Evolutionary conservation across 1,139 yeast species (phyloP), one percentile per base, ranked within the genome.

Genomic region (Lodderomyces parapsilosis): DNA sequence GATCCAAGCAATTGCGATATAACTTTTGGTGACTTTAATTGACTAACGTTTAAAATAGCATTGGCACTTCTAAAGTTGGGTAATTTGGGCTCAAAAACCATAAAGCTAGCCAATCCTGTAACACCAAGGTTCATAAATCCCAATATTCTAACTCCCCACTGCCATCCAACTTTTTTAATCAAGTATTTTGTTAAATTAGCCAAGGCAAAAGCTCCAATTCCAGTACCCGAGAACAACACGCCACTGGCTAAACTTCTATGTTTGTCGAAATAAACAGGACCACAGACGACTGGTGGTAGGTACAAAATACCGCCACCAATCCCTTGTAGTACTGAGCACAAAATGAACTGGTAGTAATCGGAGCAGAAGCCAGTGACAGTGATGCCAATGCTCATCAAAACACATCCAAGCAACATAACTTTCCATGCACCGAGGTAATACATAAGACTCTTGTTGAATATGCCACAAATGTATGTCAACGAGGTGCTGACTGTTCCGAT

Each of bases 51-150:
- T 10, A 27, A 27, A 27, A 27, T n/a, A 27, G 31, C 15, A n/a
- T 27, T 27, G 15, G 17, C 9, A 17, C 31, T 27, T 13, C 31
- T 27, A 17, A 27, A 27, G 13, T 27, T 27, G 9, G 31, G 31
- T 17, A 27, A 27, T 13, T n/a, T 27, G n/a, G 31, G 31, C 9
- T 27, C 31, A 27, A 27, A n/a, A 15, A 27, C 31, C 31, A 27
- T 27, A 27, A 27, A 27, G 17, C 31, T 27, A 27, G 31, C 31
- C 17, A 13, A n/a, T 5, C 31, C 31, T 9, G 31, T 27, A 9
- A 27, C 31, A 27, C 31, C 31, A 27, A 27, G 31, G 17, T 27
- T 27, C 31, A 27, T 27, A 27, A 27, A 27, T 13, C 31, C 31
- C 31, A 27, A 27, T 13, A 27, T 27, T 27, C 31, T 27, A 27